Base-by-base conservation (phyloP, 768 basidiomycete genomes). In the Suillus placidus region DNA sequence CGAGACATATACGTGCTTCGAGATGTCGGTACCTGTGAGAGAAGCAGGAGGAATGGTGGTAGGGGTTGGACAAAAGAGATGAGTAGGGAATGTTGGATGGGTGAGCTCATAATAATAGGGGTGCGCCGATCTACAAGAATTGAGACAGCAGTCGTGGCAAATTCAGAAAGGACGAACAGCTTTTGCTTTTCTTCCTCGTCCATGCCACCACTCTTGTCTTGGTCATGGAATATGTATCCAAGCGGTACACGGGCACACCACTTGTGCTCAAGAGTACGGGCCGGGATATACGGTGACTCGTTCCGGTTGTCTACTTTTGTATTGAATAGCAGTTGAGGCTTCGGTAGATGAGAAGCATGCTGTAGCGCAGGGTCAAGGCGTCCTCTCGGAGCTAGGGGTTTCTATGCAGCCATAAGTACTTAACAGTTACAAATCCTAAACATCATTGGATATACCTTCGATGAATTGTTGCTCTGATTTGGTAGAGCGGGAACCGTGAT, bases 31-130 rank as follows among this genome's bases (percentile, higher is more conserved):
- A 32, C 40, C 58, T 60, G 40, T 6, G 60, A 97, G 88, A 1
- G 89, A 73, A 55, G 78, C 69, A 54, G 91, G 88, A 0, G 78
- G 77, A 0, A 82, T 79, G 1, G 93, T 88, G 0, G 82, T 76
- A 5, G 80, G 67, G 5, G 80, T 75, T 20, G 79, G 76, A 43
- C 78, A 72, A 77, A 90, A 94, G 77, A 94, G 85, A n/a, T 84
- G 83, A 0, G 84, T 71, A 18, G 93, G 92, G 69, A 92, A 92
- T 1, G 82, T 76, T 12, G 92, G 80, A 74, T 94, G 88, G 14
- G 81, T 84, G 61, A 95, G 91, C 76, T 97, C 96, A 71, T 92
- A 89, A 61, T 84, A 87, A 76, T 99, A 99, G 1, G 95, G 95
- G 77, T 97, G 93, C 16, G 76, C 73, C 40, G 76, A 71, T 52